Percentiles rank a stretch among this genome's conserved stretches.
phyloP scores from a whole-genome alignment of 139 green algal genomes.

The Chlamydomonas schloesseri region DNA sequence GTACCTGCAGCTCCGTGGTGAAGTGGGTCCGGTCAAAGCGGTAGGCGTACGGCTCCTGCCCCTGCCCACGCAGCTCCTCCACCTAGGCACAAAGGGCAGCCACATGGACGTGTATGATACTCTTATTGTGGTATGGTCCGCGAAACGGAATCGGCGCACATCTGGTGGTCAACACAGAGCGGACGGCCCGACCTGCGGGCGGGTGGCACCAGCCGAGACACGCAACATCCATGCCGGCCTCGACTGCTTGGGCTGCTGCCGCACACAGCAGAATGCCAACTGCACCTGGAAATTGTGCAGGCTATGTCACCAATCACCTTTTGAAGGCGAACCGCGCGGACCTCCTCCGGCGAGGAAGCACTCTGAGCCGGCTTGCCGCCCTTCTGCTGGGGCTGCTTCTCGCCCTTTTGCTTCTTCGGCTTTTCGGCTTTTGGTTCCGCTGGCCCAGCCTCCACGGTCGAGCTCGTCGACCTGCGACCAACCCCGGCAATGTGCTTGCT shows the following conservation, averaged over 20 bases:
- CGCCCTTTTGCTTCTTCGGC: conserved; percentile 3
- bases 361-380: not conserved
- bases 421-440: not conserved
- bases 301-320: conserved; percentile 71
- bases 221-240: no score
- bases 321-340: conserved; percentile 73
- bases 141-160: not conserved
- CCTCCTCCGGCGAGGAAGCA: conserved; percentile 74
- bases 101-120: no score
- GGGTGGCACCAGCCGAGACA: not conserved
- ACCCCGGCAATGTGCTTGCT: no score
- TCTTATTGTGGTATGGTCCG: not conserved
- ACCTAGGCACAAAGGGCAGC: conserved; percentile 54
- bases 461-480: no score
- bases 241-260: no score
- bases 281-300: not conserved
- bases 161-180: not conserved
- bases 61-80: conserved; percentile 72
- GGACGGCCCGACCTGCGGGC: not conserved
- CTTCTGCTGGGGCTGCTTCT: not conserved
- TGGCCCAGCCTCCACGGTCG: no score
- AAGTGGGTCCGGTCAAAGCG: conserved; percentile 90
- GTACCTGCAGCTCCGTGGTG: conserved; percentile 83
- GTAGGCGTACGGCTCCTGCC: conserved; percentile 94
- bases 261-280: not conserved